Evolutionary conservation across 139 green algal genomes (phyloP), one percentile per base, ranked within the genome.

Genomic region (Micractinium conductrix): DNA sequence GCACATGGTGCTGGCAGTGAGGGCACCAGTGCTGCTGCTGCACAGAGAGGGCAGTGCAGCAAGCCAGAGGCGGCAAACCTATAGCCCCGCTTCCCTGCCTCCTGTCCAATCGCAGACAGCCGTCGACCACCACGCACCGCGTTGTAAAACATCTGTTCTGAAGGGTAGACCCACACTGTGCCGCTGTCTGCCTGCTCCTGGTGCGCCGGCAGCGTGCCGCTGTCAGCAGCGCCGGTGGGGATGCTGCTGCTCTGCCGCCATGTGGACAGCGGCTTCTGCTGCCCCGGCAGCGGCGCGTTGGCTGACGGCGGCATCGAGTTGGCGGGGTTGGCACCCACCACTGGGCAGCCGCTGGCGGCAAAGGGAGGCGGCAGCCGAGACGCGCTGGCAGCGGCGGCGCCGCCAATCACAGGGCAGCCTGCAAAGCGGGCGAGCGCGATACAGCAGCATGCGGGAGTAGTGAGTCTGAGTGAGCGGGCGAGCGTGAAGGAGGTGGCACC

Each of bases 121-220:
- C n/a, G n/a, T n/a, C n/a, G n/a, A n/a, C n/a, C n/a, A n/a, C n/a
- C n/a, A n/a, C n/a, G n/a, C n/a, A n/a, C n/a, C 0, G 96, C 96
- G 63, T 97, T 94, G 90, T 91, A 98, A 82, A 99, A 99, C 93
- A 98, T 97, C 85, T 97, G 88, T 88, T 97, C 91, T 4, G 89
- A 95, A 9, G 95, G 95, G 83, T 98, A 98, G 79, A 95, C 89
- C 95, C 95, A 98, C 65, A 72, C 71, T 44, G 62, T 44, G n/a
- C 70, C 70, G 40, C 72, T 44, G 2, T 30, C n/a, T 4, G 44
- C 55, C 40, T 12, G 30, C 21, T 44, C n/a, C 40, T 71, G 55
- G 38, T 82, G 76, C 40, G 37, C 58, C 38, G 76, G 76, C 55
- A 55, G 58, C 38, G 53, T 40, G 8, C 76, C 17, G 28, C 58